phyloP scores from a whole-genome alignment of 169 alveolate genomes.

The Cryptosporidium baileyi region DNA sequence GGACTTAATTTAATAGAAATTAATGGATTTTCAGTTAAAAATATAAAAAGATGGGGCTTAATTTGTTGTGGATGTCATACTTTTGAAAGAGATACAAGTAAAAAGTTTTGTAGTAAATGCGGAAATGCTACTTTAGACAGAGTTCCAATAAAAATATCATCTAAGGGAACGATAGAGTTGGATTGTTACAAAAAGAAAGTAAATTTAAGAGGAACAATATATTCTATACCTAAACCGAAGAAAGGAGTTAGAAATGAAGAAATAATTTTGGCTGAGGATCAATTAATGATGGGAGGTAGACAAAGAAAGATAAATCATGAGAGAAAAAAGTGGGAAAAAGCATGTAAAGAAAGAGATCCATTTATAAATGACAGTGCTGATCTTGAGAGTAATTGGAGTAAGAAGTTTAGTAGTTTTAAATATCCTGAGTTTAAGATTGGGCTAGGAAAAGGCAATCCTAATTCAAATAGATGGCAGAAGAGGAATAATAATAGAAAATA shows the following conservation, averaged over 20 bases:
- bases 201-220: conserved; percentile 80
- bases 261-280: conserved; percentile 83
- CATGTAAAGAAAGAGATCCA: conserved; percentile 72
- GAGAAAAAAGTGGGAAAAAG: conserved; percentile 71
- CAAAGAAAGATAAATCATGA: conserved; percentile 73
- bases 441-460: conserved; percentile 78
- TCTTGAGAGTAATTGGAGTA: conserved; percentile 25
- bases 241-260: conserved; percentile 79
- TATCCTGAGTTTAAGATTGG: conserved; percentile 74
- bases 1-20: conserved; percentile 86
- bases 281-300: conserved; percentile 79
- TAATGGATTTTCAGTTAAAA: conserved; percentile 84
- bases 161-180: conserved; percentile 74
- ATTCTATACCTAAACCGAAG: conserved; percentile 80
- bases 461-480: conserved; percentile 77
- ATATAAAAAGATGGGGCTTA: conserved; percentile 87
- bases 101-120: conserved; percentile 85
- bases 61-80: conserved; percentile 80
- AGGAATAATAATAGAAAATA: conserved; percentile 17
- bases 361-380: conserved; percentile 57
- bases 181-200: conserved; percentile 75
- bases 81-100: conserved; percentile 72
- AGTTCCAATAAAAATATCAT: conserved; percentile 78
- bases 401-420: conserved; percentile 56
- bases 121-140: conserved; percentile 87